Evolutionary conservation across 768 basidiomycete genomes (phyloP), one percentile per base, ranked within the genome.

Genomic region (Vishniacozyma victoriae): DNA sequence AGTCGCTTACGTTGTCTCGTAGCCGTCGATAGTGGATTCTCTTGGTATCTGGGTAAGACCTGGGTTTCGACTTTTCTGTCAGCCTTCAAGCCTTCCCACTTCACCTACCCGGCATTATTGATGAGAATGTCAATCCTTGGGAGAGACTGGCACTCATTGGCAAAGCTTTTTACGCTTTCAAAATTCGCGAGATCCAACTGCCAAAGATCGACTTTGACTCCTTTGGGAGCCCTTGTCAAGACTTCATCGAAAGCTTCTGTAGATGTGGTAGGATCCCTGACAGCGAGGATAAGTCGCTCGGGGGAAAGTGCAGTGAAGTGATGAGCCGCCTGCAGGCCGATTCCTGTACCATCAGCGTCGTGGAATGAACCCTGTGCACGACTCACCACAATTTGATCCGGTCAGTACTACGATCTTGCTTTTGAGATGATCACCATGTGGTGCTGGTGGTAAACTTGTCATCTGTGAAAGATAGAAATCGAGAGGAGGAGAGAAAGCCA

Each of bases 101-200:
- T 4, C 2, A 52, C 50, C 41, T 26, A 57, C 55, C 50, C 55
- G 33, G 55, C 55, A 43, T 57, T 57, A 23, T 57, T 57, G 24
- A 57, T 45, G 18, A 57, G 42, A 18, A 57, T 31, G 37, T 57
- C 55, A 6, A 57, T 16, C 15, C 50, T 39, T 1, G 20, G 38
- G 15, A 52, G 25, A 1, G 26, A 25, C 18, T 40, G 25, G 3
- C 37, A 33, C 13, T 40, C 19, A 5, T 31, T 16, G 9, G 40
- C 19, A n/a, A 57, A 57, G 4, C 18, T 35, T 26, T 49, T 48
- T 35, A 57, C 40, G 37, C 40, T 47, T 22, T 35, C 35, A 14
- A 52, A 31, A 18, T 36, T 44, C 13, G 35, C 24, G 24, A 52
- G 25, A 35, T 57, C 55, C 11, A 57, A 19, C 11, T 35, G 24